Evolutionary conservation across 2,329 filamentous ascomycete genomes (phyloP).

Genomic region (Penicillium sp.): DNA sequence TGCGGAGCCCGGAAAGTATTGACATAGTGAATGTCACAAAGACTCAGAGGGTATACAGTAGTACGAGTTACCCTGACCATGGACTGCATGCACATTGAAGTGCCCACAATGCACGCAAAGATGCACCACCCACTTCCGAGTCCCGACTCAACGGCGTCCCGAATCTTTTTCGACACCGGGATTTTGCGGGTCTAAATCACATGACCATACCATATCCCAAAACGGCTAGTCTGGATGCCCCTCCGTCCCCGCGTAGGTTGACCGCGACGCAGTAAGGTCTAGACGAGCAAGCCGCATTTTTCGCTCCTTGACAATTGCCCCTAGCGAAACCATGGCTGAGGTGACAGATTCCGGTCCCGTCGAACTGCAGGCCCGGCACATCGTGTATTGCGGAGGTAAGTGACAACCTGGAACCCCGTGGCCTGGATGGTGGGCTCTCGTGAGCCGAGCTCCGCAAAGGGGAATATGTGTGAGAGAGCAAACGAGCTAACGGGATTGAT

Average conservation of each 20-base stretch:
- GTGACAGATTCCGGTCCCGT: slow-evolving; percentile 35
- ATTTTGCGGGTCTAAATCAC: not conserved
- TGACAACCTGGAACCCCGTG: slow-evolving; percentile 7
- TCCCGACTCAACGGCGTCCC: not conserved
- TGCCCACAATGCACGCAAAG: not conserved
- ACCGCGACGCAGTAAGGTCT: not conserved
- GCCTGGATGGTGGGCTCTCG: slow-evolving; percentile 3
- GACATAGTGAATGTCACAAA: not conserved
- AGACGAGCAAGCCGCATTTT: slow-evolving; percentile 1
- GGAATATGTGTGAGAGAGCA: not conserved
- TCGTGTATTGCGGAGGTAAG: slow-evolving; percentile 65
- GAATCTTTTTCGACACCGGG: slow-evolving; percentile 4
- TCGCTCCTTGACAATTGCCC: not conserved
- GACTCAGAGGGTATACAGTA: not conserved
- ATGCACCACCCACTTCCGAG: not conserved
- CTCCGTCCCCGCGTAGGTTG: slow-evolving; percentile 12
- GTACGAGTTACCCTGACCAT: too few species aligned
- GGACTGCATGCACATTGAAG: too few species aligned
- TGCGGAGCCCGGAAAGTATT: not conserved
- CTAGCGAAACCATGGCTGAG: slow-evolving; percentile 34
- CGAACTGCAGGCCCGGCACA: slow-evolving; percentile 54
- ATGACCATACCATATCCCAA: slow-evolving; percentile 6
- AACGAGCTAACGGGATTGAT: slow-evolving; percentile 12
- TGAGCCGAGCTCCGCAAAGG: not conserved
- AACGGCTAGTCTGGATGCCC: slow-evolving; percentile 13